Conservation (phyloP, 2,329 filamentous ascomycete genomes). For the Bipolaris zeicola region DNA sequence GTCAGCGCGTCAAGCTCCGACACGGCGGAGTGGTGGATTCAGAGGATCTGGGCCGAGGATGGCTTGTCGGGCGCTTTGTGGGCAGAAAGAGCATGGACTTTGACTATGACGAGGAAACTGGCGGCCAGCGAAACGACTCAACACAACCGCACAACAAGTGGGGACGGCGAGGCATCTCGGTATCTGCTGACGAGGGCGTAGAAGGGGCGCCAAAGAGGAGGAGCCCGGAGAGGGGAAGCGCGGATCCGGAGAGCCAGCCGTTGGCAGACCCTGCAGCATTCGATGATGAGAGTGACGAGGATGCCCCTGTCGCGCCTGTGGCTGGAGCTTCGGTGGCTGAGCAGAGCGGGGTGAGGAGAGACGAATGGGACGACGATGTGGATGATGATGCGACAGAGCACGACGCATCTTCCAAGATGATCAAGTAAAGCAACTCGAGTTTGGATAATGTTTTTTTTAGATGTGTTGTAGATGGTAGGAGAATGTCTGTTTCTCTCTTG, state of each 20-base stretch:
- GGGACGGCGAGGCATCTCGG: conserved; percentile 64
- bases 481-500: neutral
- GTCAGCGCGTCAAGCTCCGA: conserved; percentile 91
- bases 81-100: conserved; percentile 60
- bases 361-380: conserved; percentile 49
- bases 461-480: neutral
- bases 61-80: conserved; percentile 80
- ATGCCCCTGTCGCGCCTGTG: conserved; percentile 27
- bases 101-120: conserved; percentile 63
- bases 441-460: neutral
- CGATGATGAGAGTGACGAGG: conserved; percentile 53
- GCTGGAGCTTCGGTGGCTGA: conserved; percentile 10
- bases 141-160: conserved; percentile 54
- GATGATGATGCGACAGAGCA: conserved; percentile 44
- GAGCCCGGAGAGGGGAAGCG: conserved; percentile 17
- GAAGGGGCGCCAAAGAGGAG: conserved; percentile 40
- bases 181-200: conserved; percentile 63
- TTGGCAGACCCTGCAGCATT: conserved; percentile 56
- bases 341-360: conserved; percentile 44
- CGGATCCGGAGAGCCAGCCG: conserved; percentile 44
- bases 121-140: conserved; percentile 46
- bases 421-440: neutral
- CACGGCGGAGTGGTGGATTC: conserved; percentile 86
- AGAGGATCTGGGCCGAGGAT: conserved; percentile 84
- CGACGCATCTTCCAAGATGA: conserved; percentile 25